Evolutionary conservation across 768 basidiomycete genomes (phyloP), one percentile per base, ranked within the genome.

Genomic region (Kwoniella mangroviensis): DNA sequence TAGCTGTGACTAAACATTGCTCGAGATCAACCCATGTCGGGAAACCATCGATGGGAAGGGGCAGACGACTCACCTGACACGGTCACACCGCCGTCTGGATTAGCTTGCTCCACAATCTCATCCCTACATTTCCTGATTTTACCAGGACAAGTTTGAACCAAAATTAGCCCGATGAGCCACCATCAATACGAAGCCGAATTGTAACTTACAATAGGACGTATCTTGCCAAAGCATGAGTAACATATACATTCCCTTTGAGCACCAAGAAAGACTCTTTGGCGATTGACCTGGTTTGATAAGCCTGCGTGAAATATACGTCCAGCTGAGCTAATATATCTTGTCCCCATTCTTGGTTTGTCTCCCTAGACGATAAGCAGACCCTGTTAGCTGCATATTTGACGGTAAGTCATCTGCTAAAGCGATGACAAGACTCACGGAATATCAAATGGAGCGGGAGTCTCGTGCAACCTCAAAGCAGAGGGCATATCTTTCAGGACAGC

Each of bases 201-300:
- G 9, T 9, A 15, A 67, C 65, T 67, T 43, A 67, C 65, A 67
- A 34, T 42, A 67, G 24, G 22, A 67, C 56, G 43, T 57, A 67
- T 28, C 65, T 54, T 28, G 65, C 65, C 41, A 67, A 22, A 21
- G 65, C 65, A 58, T 67, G 65, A 40, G 65, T 67, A 24, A 67
- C 65, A 41, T 67, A 67, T 11, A 67, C 51, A 49, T 67, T 67
- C 11, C 65, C 65, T 28, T 67, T 55, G 13, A 58, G 43, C 1
- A 67, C 65, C 15, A 56, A 28, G 56, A 57, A 67, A 13, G 54
- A 42, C 11, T 67, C 56, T 28, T 56, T 67, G 10, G 65, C 65
- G 22, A 63, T 63, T 15, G 54, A 26, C 6, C 56, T 6, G 17
- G 55, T 26, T 19, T 56, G 19, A 49, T 58, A 28, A 21, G 65